Conservation (phyloP, 2,329 filamentous ascomycete species). For the Sporothrix inflata region DNA sequence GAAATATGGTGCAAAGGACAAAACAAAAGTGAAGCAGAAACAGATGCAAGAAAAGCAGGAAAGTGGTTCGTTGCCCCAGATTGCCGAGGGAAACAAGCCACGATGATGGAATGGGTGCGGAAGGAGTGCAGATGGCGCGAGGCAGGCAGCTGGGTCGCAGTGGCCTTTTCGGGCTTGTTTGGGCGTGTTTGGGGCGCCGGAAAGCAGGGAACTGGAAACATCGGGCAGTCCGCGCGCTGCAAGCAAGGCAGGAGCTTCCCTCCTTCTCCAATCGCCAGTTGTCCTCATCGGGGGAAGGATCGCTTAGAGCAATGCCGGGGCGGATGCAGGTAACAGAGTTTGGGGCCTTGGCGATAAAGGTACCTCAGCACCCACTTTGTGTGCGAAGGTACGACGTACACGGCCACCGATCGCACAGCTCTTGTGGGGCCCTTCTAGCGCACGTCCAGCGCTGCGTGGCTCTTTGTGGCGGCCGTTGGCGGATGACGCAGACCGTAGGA, state of each 20-base stretch:
- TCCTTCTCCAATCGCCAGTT: constrained; percentile 27
- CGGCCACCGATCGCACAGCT: background rate
- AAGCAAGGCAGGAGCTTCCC: background rate
- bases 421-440: constrained; percentile 14
- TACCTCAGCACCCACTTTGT: background rate
- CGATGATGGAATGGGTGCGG: constrained; percentile 27
- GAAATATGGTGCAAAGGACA: background rate
- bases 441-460: background rate
- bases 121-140: constrained; percentile 9
- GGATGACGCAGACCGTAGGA: constrained; percentile 12
- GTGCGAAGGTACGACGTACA: background rate
- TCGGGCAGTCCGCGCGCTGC: constrained; percentile 7
- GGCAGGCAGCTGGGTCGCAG: background rate
- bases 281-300: constrained; percentile 28
- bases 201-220: constrained; percentile 20
- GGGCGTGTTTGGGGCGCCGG: constrained; percentile 21
- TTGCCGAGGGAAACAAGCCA: constrained; percentile 23
- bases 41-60: constrained; percentile 18
- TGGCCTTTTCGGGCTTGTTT: background rate
- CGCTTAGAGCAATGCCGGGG: constrained; percentile 17
- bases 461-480: background rate
- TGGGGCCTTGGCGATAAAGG: background rate
- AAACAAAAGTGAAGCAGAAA: constrained; percentile 30
- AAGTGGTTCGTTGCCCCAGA: background rate
- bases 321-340: background rate